A percentile compares a stretch with the other conserved stretches of the same genome.
Evolutionary conservation across 495 filamentous ascomycete genomes (phyloP).

Genomic region (Aspergillus baeticus): DNA sequence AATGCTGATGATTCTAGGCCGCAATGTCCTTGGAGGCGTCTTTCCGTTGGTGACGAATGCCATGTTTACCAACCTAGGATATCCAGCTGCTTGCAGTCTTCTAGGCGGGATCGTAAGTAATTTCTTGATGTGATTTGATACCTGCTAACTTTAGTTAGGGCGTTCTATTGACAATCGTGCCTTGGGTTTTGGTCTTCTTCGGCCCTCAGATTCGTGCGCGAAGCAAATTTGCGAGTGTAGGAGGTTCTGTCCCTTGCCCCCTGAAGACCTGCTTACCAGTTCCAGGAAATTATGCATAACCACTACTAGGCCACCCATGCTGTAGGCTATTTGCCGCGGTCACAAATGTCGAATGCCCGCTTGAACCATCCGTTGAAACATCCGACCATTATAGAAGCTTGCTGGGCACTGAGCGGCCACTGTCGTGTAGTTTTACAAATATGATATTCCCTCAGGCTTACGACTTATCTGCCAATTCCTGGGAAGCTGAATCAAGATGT

Average conservation of each 20-base stretch:
- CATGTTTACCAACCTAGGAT: conserved; percentile 72
- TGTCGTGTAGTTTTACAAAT: too few species aligned
- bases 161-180: conserved; percentile 64
- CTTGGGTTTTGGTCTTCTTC: conserved; percentile 75
- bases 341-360: too few species aligned
- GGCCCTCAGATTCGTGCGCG: conserved; percentile 71
- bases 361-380: too few species aligned
- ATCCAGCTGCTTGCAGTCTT: conserved; percentile 68
- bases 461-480: too few species aligned
- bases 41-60: conserved; percentile 76
- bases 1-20: conserved; percentile 33
- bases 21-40: conserved; percentile 80
- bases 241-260: too few species aligned
- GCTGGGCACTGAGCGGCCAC: too few species aligned
- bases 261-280: too few species aligned
- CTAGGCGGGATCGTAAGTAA: conserved; percentile 65
- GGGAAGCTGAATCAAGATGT: background rate
- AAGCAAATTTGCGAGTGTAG: conserved; percentile 65
- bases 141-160: conserved; percentile 34
- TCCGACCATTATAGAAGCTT: too few species aligned
- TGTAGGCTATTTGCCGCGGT: too few species aligned
- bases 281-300: conserved; percentile 25
- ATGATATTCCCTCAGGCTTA: too few species aligned
- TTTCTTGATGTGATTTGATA: background rate
- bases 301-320: conserved; percentile 6